Conservation (phyloP, 352 stramenopile species). For the Peronosclerospora sorghi region DNA sequence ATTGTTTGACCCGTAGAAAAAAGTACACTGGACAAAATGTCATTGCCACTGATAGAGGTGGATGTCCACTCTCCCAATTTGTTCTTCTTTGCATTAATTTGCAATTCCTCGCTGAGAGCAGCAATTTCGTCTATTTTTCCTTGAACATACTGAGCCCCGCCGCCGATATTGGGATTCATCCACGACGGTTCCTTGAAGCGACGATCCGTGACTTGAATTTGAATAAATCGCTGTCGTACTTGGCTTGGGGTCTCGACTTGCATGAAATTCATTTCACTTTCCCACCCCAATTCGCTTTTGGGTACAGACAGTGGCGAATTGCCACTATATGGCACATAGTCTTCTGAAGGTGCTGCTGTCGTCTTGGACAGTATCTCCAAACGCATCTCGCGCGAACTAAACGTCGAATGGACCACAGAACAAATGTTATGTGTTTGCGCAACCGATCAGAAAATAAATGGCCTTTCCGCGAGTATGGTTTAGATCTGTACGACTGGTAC, state of each 20-base stretch:
- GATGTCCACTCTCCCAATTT: constrained; percentile 62
- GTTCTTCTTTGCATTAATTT: constrained; percentile 15
- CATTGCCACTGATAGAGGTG: constrained; percentile 86
- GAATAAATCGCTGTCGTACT: constrained; percentile 44
- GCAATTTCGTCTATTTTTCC: constrained; percentile 20
- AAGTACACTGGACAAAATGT: constrained; percentile 81
- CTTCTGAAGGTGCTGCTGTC: neutral
- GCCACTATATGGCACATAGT: constrained; percentile 5
- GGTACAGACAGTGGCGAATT: constrained; percentile 10
- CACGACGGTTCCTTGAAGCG: constrained; percentile 52
- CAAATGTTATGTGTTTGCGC: no score
- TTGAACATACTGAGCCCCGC: constrained; percentile 33
- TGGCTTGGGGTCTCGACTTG: constrained; percentile 31
- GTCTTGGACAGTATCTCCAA: neutral
- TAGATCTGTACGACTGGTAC: no score
- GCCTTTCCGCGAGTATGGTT: no score
- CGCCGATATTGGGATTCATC: constrained; percentile 58
- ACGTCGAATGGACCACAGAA: no score
- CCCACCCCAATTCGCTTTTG: constrained; percentile 10
- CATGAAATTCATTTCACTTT: constrained; percentile 25
- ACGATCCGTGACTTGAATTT: constrained; percentile 49
- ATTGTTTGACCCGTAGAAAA: constrained; percentile 35
- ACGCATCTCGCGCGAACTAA: no score
- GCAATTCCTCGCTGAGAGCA: constrained; percentile 18
- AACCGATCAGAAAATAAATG: no score